phyloP scores from a whole-genome alignment of 2,329 filamentous ascomycete genomes.

The Epichloe sibirici region DNA sequence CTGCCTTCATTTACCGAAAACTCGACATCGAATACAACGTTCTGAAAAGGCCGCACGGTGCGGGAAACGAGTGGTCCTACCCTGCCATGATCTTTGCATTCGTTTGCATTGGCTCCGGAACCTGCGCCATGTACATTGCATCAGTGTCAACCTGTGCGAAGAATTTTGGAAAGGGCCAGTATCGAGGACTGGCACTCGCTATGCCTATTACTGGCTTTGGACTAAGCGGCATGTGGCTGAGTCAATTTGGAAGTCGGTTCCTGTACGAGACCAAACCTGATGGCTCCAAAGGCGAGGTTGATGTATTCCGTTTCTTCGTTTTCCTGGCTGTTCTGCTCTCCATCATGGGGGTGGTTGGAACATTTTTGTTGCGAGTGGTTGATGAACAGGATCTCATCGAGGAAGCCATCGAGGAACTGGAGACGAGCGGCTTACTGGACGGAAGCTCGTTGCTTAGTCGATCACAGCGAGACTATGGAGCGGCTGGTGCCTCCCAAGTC shows the following conservation, averaged over 20 bases:
- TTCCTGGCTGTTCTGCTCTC: conserved; percentile 68
- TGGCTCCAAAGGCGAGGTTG: conserved; percentile 49
- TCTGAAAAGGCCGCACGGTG: conserved; percentile 22
- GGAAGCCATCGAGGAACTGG: conserved; percentile 80
- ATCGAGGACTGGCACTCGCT: conserved; percentile 80
- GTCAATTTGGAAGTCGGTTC: conserved; percentile 69
- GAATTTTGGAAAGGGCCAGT: conserved; percentile 85
- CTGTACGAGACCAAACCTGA: conserved; percentile 58
- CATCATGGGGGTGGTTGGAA: conserved; percentile 58
- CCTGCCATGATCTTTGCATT: conserved; percentile 78
- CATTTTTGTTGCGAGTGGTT: conserved; percentile 63
- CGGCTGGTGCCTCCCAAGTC: conserved; percentile 36
- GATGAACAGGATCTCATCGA: conserved; percentile 82
- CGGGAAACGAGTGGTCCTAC: conserved; percentile 52
- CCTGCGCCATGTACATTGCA: conserved; percentile 78
- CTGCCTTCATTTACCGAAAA: conserved; percentile 60
- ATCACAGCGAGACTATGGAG: conserved; percentile 47
- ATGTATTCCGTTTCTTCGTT: conserved; percentile 78
- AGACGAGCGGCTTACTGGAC: conserved; percentile 71
- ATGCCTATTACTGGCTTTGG: conserved; percentile 88
- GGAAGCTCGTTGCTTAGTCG: conserved; percentile 60
- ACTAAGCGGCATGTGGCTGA: conserved; percentile 90
- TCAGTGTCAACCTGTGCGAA: conserved; percentile 94
- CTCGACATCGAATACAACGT: conserved; percentile 34
- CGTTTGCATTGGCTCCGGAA: conserved; percentile 68